These are phyloP conservation scores for Cryptosporidium ryanae DNA, from an alignment of 169 alveolate species.

Conservation along the genomic window DNA sequence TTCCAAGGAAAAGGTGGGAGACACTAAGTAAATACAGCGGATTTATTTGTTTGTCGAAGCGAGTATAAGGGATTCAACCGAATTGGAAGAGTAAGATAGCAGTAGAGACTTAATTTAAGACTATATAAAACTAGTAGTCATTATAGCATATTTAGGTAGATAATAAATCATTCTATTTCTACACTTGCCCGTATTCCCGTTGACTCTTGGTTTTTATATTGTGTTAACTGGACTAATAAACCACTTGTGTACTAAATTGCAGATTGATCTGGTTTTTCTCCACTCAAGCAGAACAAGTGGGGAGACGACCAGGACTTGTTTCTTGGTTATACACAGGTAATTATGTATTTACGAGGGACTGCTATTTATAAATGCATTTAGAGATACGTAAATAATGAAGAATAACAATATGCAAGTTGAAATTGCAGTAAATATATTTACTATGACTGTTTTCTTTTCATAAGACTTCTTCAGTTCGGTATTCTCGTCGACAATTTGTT, in stretches of 20 bases:
- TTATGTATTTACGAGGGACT: background rate
- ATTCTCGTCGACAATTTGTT: slow-evolving; percentile 1
- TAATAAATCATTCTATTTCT: background rate
- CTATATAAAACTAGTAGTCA: too few species aligned
- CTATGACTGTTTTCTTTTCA: background rate
- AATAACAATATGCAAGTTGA: slow-evolving; percentile 39
- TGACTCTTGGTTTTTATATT: too few species aligned
- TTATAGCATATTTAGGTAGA: background rate
- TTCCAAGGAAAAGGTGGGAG: slow-evolving; percentile 74
- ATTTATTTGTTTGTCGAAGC: background rate
- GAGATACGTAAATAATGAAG: slow-evolving; percentile 22
- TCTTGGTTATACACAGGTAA: too few species aligned
- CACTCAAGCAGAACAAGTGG: too few species aligned
- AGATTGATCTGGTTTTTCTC: too few species aligned
- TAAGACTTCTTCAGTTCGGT: background rate
- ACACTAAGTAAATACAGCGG: slow-evolving; percentile 8
- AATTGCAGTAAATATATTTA: slow-evolving; percentile 11
- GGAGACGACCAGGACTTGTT: too few species aligned
- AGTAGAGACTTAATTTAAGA: background rate
- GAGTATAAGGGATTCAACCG: background rate
- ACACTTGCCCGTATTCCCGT: too few species aligned
- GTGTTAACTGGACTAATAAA: too few species aligned
- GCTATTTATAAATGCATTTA: slow-evolving; percentile 13
- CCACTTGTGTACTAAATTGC: too few species aligned
- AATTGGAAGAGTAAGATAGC: background rate